Evolutionary conservation across 2,329 filamentous ascomycete genomes (phyloP).

Genomic region (Calonectria henricotiae): DNA sequence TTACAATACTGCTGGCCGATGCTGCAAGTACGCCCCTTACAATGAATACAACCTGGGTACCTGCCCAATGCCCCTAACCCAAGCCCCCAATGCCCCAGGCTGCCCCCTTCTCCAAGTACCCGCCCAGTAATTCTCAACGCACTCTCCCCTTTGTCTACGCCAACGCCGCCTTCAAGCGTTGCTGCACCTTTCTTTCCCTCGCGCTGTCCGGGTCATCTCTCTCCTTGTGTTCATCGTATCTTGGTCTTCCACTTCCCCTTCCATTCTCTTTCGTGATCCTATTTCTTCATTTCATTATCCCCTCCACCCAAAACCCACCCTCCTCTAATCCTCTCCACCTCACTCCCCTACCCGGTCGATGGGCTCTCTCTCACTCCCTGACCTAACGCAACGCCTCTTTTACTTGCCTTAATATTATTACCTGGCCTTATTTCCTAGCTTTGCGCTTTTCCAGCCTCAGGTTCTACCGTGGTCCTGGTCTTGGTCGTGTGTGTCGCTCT

Average conservation of each 20-base stretch:
- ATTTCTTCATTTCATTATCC: constrained; percentile 50
- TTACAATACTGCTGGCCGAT: constrained; percentile 2
- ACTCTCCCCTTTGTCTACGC: constrained; percentile 27
- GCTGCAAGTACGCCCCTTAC: constrained; percentile 23
- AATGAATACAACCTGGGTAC: not conserved
- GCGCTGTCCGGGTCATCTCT: constrained; percentile 16
- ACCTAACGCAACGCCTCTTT: constrained; percentile 59
- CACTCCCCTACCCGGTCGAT: constrained; percentile 54
- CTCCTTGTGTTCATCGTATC: constrained; percentile 26
- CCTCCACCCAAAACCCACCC: constrained; percentile 49
- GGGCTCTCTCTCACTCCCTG: constrained; percentile 54
- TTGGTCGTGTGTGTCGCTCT: constrained; percentile 41
- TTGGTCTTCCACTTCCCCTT: constrained; percentile 33
- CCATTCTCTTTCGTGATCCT: constrained; percentile 28
- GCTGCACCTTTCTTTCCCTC: constrained; percentile 15
- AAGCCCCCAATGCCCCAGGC: constrained; percentile 18
- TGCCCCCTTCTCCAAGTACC: constrained; percentile 23
- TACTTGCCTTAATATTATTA: constrained; percentile 50
- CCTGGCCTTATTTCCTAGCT: constrained; percentile 49
- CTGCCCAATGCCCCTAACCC: constrained; percentile 12
- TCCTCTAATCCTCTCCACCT: constrained; percentile 44
- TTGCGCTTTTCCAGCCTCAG: constrained; percentile 50
- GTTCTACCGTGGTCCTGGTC: constrained; percentile 47
- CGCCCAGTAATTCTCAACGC: constrained; percentile 25
- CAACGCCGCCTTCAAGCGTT: constrained; percentile 9